Conservation (phyloP, 1,139 yeast species). For the Kodamaea sp. region DNA sequence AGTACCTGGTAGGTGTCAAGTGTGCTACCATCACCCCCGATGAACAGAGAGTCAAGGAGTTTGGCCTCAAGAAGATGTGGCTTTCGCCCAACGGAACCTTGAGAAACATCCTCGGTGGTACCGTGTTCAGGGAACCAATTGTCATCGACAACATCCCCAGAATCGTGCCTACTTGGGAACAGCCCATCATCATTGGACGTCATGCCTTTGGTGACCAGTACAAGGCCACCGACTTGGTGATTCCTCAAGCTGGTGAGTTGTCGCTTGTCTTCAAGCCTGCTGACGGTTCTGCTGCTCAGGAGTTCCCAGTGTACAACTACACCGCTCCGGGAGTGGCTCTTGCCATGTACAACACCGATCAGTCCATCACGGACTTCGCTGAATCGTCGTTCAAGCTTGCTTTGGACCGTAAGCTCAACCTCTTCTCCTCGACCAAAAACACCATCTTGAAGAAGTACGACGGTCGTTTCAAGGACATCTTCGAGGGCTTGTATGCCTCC, state of each 20-base stretch:
- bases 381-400: constrained; percentile 79
- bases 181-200: constrained; percentile 83
- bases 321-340: constrained; percentile 71
- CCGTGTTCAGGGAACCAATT: constrained; percentile 83
- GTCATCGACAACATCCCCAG: constrained; percentile 77
- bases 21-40: constrained; percentile 90
- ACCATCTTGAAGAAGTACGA: constrained; percentile 81
- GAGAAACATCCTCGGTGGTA: constrained; percentile 78
- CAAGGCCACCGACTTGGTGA: constrained; percentile 73
- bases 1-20: constrained; percentile 80
- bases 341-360: constrained; percentile 83
- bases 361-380: constrained; percentile 77
- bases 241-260: constrained; percentile 68
- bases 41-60: constrained; percentile 77
- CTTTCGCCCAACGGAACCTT: constrained; percentile 83
- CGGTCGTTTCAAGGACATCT: constrained; percentile 79
- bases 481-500: constrained; percentile 62
- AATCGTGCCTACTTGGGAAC: constrained; percentile 75
- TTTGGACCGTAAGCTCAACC: constrained; percentile 60
- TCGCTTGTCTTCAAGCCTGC: constrained; percentile 65
- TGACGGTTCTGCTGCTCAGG: constrained; percentile 51
- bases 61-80: constrained; percentile 79
- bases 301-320: constrained; percentile 59
- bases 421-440: constrained; percentile 75
- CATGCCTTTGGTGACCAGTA: constrained; percentile 87